Evolutionary conservation across 805 yeast species (phyloP).

Genomic region (Diddensiella transvaalensis): DNA sequence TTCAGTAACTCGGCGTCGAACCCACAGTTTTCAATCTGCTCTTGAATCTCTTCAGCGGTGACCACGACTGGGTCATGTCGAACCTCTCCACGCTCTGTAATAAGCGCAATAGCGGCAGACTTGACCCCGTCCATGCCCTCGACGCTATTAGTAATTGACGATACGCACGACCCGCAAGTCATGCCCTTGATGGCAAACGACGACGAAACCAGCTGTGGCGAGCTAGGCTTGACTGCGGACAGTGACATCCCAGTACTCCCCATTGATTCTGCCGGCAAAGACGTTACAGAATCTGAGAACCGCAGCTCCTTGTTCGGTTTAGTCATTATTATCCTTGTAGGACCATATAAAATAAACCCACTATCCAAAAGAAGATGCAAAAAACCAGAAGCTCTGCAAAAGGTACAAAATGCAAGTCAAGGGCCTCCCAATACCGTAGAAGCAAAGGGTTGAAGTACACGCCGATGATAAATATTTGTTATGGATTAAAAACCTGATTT

Average conservation of each 20-base stretch:
- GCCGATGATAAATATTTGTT: no score
- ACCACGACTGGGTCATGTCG: slow-evolving; percentile 41
- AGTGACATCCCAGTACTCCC: neutral
- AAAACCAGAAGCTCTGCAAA: no score
- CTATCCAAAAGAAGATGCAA: no score
- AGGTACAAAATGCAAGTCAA: no score
- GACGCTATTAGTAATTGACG: slow-evolving; percentile 58
- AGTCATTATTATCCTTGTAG: no score
- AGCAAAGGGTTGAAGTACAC: no score
- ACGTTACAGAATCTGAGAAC: neutral
- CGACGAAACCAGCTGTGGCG: neutral
- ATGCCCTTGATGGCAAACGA: slow-evolving; percentile 55
- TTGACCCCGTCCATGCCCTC: slow-evolving; percentile 48
- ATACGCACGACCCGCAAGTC: slow-evolving; percentile 88
- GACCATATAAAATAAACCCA: no score
- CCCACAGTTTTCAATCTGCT: slow-evolving; percentile 71
- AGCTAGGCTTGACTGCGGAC: no score
- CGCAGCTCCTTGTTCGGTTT: neutral
- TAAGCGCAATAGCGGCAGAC: slow-evolving; percentile 59
- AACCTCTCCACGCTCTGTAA: slow-evolving; percentile 70
- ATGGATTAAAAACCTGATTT: no score
- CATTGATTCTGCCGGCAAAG: neutral
- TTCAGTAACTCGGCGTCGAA: slow-evolving; percentile 46
- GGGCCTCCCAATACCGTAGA: no score
- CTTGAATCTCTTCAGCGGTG: slow-evolving; percentile 39